These are phyloP conservation scores for Fusarium equiseti DNA, from an alignment of 2,329 filamentous ascomycete genomes.

Conservation along the genomic window DNA sequence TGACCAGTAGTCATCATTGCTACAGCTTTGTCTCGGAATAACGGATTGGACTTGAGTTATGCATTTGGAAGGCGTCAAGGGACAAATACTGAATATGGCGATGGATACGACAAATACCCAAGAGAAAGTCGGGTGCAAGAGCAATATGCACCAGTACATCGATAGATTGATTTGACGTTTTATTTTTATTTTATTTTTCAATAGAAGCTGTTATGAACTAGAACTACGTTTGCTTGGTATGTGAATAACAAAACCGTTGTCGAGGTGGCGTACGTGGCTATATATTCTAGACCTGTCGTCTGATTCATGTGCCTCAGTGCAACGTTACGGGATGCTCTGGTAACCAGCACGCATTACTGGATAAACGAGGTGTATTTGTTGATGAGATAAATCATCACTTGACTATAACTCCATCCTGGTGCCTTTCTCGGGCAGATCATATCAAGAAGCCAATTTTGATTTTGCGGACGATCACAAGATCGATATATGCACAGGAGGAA, in stretches of 20 bases:
- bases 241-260: neutral
- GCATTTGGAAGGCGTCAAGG: constrained; percentile 40
- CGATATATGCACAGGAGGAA: neutral
- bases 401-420: neutral
- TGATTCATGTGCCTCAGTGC: neutral
- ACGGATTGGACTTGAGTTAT: constrained; percentile 9
- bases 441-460: neutral
- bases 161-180: constrained; percentile 9
- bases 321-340: constrained; percentile 13
- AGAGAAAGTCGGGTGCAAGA: constrained; percentile 15
- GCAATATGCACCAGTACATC: constrained; percentile 9
- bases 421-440: neutral
- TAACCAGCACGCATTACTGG: constrained; percentile 12
- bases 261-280: constrained; percentile 12
- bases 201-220: constrained; percentile 18
- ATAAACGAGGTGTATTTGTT: neutral
- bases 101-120: constrained; percentile 40
- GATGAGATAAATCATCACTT: neutral
- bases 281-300: constrained; percentile 2
- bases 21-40: constrained; percentile 7
- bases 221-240: constrained; percentile 9
- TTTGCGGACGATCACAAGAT: neutral
- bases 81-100: constrained; percentile 19
- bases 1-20: constrained; percentile 21
- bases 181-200: neutral